Percentiles rank a stretch among this genome's conserved stretches.
Evolutionary conservation across 768 basidiomycete species (phyloP).

Genomic region (Mycena polygramma): DNA sequence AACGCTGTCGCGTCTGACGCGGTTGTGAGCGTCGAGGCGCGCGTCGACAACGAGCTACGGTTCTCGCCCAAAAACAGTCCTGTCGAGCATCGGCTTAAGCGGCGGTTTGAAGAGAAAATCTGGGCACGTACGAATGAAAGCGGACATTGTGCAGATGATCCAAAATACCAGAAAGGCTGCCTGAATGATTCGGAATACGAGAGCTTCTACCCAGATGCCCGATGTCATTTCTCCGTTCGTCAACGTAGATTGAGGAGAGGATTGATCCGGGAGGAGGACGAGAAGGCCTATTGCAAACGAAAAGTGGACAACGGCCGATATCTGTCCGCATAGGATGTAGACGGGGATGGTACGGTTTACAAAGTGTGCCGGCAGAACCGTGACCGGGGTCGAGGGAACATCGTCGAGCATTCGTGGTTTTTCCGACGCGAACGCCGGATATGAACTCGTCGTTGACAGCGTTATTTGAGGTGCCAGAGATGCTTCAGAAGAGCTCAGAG

Average conservation of each 20-base stretch:
- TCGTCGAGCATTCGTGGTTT: conserved; percentile 32
- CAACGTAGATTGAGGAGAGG: conserved; percentile 19
- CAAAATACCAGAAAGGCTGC: conserved; percentile 38
- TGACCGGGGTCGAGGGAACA: conserved; percentile 16
- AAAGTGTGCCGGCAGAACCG: conserved; percentile 7
- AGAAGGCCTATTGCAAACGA: conserved; percentile 32
- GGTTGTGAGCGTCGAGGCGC: conserved; percentile 20
- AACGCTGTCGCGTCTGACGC: conserved; percentile 33
- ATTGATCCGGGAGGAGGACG: conserved; percentile 32
- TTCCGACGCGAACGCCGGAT: conserved; percentile 29
- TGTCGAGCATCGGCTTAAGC: conserved; percentile 4
- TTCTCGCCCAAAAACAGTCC: conserved; percentile 28
- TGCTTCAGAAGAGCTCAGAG: conserved; percentile 27
- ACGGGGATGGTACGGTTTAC: conserved; percentile 23
- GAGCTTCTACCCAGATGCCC: conserved; percentile 28
- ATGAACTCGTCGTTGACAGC: conserved; percentile 29
- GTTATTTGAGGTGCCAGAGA: conserved; percentile 31
- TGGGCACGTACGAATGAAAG: conserved; percentile 37
- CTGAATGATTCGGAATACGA: conserved; percentile 36
- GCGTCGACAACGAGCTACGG: background rate
- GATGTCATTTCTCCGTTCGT: conserved; percentile 23
- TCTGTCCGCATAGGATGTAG: conserved; percentile 37
- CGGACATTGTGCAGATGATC: conserved; percentile 39
- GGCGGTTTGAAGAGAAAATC: conserved; percentile 15
- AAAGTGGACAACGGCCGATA: conserved; percentile 36